Base-by-base conservation (phyloP, 2,329 filamentous ascomycete species). In the Pestalotiopsis fici region DNA sequence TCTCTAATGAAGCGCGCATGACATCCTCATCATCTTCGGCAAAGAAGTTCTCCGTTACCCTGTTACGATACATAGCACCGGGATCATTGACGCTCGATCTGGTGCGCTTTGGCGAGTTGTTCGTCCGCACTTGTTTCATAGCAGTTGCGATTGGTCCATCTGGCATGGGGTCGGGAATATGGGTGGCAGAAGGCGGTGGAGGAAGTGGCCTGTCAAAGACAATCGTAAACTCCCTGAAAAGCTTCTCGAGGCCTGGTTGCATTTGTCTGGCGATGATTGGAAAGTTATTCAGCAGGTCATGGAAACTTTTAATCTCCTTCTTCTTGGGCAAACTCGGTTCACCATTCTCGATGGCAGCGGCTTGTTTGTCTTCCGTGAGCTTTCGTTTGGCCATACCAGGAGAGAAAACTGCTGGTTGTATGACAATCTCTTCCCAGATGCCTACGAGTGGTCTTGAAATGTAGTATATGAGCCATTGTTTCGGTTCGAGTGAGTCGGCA, bases 221-320 rank as follows among this genome's bases (percentile, higher is more conserved):
- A 57, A 89, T 89, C 5, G 90, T 91, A 77, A 99, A 98, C 73
- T 98, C 95, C 69, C 91, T 90, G 76, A 98, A 97, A 28, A 98
- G 82, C 74, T 91, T 91, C 75, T 99, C 95, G 39, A 99, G 81
- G 0, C 96, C 96, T 2, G 91, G 88, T 73, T 98, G 94, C 94
- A 99, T 97, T 79, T 99, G 96, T 68, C 93, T 88, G 27, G 95
- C 94, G 73, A 99, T 98, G 88, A 97, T 93, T 1, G 96, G 96
- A 72, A 98, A 99, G 73, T 94, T 90, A 72, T 93, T 93, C 55
- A 99, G 85, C 15, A 99, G 86, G 71, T 98, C 96, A 69, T 92
- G 91, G 77, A 99, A 99, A 39, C 88, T 93, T 80, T 91, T 94
- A 77, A 99, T 92, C 68, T 97, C 93, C 80, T 97, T 98, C 82